Percentiles rank a stretch among this genome's conserved stretches.
Conservation (phyloP, 2,329 filamentous ascomycete genomes). For the Pseudogymnoascus sp. region DNA sequence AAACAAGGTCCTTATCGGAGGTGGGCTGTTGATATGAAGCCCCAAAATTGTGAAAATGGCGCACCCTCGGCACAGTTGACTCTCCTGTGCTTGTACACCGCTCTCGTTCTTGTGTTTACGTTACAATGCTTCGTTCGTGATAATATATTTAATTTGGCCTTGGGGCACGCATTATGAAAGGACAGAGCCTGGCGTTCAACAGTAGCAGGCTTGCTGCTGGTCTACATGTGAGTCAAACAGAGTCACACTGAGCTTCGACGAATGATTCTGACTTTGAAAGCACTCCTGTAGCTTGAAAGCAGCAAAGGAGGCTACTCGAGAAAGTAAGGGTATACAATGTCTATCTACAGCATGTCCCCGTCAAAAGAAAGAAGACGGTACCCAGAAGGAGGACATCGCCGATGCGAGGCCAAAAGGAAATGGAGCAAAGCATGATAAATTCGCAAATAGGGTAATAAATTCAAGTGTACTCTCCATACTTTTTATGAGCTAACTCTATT, state of each 20-base stretch:
- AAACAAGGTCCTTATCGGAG: constrained; percentile 6
- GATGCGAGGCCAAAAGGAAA: constrained; percentile 25
- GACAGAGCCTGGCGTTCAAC: constrained; percentile 25
- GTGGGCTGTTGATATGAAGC: constrained; percentile 3
- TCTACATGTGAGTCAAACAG: constrained; percentile 25
- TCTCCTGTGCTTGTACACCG: background rate
- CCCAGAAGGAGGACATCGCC: constrained; percentile 22
- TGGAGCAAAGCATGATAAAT: constrained; percentile 39
- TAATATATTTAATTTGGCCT: constrained; percentile 1
- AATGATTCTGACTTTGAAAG: constrained; percentile 14
- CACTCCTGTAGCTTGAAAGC: background rate
- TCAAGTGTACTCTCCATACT: background rate
- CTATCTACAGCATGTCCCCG: constrained; percentile 13
- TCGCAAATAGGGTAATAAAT: constrained; percentile 38
- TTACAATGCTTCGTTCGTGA: constrained; percentile 3
- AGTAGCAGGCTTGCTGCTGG: constrained; percentile 26
- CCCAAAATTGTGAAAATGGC: constrained; percentile 1
- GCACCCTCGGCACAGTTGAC: background rate
- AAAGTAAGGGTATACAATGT: constrained; percentile 12
- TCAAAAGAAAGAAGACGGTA: constrained; percentile 21
- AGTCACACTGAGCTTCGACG: background rate
- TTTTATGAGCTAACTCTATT: constrained; percentile 10
- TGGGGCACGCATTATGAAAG: constrained; percentile 25
- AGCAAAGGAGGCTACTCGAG: constrained; percentile 5
- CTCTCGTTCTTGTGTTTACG: background rate